Evolutionary conservation across 306 rosid genomes (phyloP).

Genomic region (Vicia faba): DNA sequence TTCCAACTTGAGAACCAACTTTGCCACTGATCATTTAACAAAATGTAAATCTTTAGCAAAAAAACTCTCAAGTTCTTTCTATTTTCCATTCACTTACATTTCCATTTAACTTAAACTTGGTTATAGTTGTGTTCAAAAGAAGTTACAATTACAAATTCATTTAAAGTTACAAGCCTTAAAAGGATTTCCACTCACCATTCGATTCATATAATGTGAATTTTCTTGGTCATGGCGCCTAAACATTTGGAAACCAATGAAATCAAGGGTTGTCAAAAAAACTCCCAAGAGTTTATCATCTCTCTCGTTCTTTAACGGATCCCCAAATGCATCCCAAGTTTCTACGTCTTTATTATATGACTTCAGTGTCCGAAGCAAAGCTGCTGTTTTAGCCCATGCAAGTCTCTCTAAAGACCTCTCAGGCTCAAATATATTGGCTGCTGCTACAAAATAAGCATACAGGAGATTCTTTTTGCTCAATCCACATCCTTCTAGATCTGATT

Average conservation of each 20-base stretch:
- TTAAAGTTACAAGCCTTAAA: slow-evolving; percentile 12
- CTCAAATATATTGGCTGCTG: slow-evolving; percentile 71
- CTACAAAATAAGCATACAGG: slow-evolving; percentile 68
- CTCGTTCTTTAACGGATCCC: slow-evolving; percentile 44
- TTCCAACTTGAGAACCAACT: slow-evolving; percentile 71
- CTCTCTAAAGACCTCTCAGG: slow-evolving; percentile 70
- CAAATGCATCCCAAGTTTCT: slow-evolving; percentile 46
- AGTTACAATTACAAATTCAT: neutral
- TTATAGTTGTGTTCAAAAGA: neutral
- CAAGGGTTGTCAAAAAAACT: slow-evolving; percentile 52
- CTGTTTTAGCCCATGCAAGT: slow-evolving; percentile 76
- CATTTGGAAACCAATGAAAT: slow-evolving; percentile 53
- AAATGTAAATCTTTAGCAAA: neutral
- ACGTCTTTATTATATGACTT: slow-evolving; percentile 39
- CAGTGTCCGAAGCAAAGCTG: slow-evolving; percentile 48
- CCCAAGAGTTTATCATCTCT: slow-evolving; percentile 50
- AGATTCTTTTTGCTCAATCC: slow-evolving; percentile 67
- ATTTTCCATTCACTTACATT: neutral
- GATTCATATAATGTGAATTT: slow-evolving; percentile 46
- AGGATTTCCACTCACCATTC: slow-evolving; percentile 56
- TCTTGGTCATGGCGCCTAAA: slow-evolving; percentile 51
- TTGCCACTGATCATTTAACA: slow-evolving; percentile 60
- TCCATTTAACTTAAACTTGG: neutral
- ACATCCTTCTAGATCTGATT: slow-evolving; percentile 56
- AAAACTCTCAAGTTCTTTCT: neutral